These are phyloP conservation scores for Tolypocladium ovalisporum DNA, from an alignment of 2,329 filamentous ascomycete genomes.

Conservation along the genomic window DNA sequence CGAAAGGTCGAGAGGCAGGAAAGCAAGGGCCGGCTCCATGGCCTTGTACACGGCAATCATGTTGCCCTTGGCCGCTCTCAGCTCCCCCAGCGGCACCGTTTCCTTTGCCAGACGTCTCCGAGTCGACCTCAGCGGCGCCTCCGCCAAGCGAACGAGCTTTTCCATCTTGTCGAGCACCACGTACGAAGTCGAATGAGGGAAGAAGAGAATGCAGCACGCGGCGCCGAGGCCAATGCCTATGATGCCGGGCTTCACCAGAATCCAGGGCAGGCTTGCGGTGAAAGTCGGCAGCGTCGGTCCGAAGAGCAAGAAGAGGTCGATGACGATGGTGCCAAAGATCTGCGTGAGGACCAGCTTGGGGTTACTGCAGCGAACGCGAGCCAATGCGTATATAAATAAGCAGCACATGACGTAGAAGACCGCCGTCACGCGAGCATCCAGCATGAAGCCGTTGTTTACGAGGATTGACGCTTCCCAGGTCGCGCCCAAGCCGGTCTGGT, in stretches of 20 bases:
- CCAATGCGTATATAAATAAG: slow-evolving; percentile 30
- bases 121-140: slow-evolving; percentile 20
- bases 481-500: slow-evolving; percentile 10
- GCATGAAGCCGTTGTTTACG: slow-evolving; percentile 32
- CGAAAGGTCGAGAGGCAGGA: slow-evolving; percentile 35
- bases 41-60: slow-evolving; percentile 24
- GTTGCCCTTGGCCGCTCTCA: slow-evolving; percentile 14
- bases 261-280: slow-evolving; percentile 22
- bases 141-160: slow-evolving; percentile 18
- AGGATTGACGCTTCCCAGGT: slow-evolving; percentile 21
- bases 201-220: slow-evolving; percentile 31
- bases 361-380: slow-evolving; percentile 31
- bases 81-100: slow-evolving; percentile 13
- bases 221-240: slow-evolving; percentile 33
- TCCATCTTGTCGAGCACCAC: slow-evolving; percentile 24
- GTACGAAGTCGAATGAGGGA: slow-evolving; percentile 37
- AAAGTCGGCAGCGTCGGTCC: slow-evolving; percentile 31
- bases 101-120: slow-evolving; percentile 10
- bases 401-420: slow-evolving; percentile 25
- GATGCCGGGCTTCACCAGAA: slow-evolving; percentile 32
- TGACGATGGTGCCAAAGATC: slow-evolving; percentile 35
- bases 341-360: slow-evolving; percentile 32
- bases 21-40: slow-evolving; percentile 26
- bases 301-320: slow-evolving; percentile 31
- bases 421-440: slow-evolving; percentile 32